These are phyloP conservation scores for Trametes gibbosa DNA, from an alignment of 768 basidiomycete genomes.

Conservation along the genomic window DNA sequence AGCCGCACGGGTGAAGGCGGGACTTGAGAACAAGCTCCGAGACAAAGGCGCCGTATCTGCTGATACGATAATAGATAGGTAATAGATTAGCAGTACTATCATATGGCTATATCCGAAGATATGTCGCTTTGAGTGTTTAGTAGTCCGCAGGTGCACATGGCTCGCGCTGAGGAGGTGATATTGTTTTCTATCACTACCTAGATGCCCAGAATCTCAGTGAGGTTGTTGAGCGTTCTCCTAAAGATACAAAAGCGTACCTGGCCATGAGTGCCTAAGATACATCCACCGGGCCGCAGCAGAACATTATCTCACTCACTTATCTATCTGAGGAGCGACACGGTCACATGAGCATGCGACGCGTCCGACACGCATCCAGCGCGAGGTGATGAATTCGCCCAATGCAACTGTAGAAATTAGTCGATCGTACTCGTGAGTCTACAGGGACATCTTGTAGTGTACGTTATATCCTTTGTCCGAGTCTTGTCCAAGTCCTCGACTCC, in stretches of 20 bases:
- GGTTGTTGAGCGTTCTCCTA: neutral
- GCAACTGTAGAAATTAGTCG: neutral
- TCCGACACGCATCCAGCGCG: neutral
- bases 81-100: neutral
- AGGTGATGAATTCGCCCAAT: too few species aligned
- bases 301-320: neutral
- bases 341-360: constrained; percentile 1
- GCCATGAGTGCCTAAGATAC: neutral
- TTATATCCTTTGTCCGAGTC: neutral
- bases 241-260: neutral
- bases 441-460: neutral
- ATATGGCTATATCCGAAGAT: too few species aligned
- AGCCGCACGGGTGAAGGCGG: neutral
- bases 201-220: too few species aligned
- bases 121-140: too few species aligned
- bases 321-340: neutral
- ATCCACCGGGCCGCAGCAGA: neutral
- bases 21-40: neutral
- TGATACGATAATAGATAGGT: neutral
- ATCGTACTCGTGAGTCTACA: constrained; percentile 5
- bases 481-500: neutral
- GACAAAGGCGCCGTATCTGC: neutral
- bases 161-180: too few species aligned
- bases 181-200: neutral
- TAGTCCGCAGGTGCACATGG: too few species aligned